Base-by-base conservation (phyloP, 345 rosid species). In the Orychophragmus violaceus region DNA sequence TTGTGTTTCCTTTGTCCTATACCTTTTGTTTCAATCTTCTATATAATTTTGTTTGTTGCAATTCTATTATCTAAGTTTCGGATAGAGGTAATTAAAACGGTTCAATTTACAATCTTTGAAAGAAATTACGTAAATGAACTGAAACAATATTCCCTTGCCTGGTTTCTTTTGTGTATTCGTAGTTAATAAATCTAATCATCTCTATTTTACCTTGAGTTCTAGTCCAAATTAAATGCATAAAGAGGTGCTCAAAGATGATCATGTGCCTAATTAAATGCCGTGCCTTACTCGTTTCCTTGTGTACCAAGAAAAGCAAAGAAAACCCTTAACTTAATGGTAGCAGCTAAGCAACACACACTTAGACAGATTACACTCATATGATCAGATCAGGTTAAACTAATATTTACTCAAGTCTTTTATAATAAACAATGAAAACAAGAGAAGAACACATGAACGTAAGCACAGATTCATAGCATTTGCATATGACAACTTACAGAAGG, bases 231-330 rank as follows among this genome's bases (percentile, higher is more conserved):
- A n/a, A n/a, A n/a, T n/a, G n/a, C n/a, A n/a, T n/a, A n/a, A n/a
- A n/a, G n/a, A n/a, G n/a, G n/a, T n/a, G n/a, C n/a, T n/a, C n/a
- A n/a, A n/a, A n/a, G n/a, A n/a, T n/a, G n/a, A n/a, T n/a, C n/a
- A 70, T 62, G 74, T 70, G 69, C 68, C 1, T 41, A 29, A 36
- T 62, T 53, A 42, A 62, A 53, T 62, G 62, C 21, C 27, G 16
- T 44, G 64, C n/a, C 51, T 8, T 33, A 55, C 64, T 64, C 64
- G 66, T 58, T 72, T 72, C 39, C 76, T 72, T 72, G 76, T 72
- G 37, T 37, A 50, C 61, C 76, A 72, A 72, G 76, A 65, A 70
- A 72, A 58, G 22, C 46, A 72, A 65, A 48, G 29, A 48, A 37
- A 65, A 58, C 71, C 66, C 46, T 48, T 14, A 5, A 30, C 25